These are phyloP conservation scores for Casaregolazyma suthepensis DNA, from an alignment of 1,139 yeast genomes.

Conservation along the genomic window DNA sequence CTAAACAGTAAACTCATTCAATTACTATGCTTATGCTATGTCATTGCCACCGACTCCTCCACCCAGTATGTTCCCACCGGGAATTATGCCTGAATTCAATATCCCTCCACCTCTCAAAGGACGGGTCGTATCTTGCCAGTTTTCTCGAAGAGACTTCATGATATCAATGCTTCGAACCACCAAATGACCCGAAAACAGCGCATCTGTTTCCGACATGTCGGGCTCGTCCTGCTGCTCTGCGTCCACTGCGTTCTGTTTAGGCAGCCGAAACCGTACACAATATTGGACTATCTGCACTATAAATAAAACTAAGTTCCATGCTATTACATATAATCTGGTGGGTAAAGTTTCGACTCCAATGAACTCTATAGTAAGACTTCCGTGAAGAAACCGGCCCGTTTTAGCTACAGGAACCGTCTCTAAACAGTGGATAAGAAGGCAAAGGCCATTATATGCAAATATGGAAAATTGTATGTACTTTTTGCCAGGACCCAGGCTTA, in stretches of 20 bases:
- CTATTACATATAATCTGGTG: slow-evolving; percentile 20
- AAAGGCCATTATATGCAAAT: slow-evolving; percentile 17
- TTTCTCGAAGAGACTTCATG: slow-evolving; percentile 5
- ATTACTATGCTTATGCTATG: not conserved
- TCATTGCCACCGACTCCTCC: not conserved
- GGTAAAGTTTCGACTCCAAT: slow-evolving; percentile 27
- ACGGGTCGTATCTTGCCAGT: slow-evolving; percentile 11
- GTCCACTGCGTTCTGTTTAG: not conserved
- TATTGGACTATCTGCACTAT: slow-evolving; percentile 22
- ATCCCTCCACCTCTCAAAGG: not conserved
- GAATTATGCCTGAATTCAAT: not conserved
- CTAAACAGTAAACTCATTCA: not conserved
- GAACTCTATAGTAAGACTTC: slow-evolving; percentile 33
- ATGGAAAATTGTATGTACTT: slow-evolving; percentile 20
- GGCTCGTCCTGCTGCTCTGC: slow-evolving; percentile 2
- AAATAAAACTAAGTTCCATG: slow-evolving; percentile 22
- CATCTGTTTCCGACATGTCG: not conserved
- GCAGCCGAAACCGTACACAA: slow-evolving; percentile 20
- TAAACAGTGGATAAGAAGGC: slow-evolving; percentile 18
- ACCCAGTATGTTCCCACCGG: not conserved
- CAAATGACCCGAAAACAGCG: slow-evolving; percentile 19
- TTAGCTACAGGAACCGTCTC: slow-evolving; percentile 16
- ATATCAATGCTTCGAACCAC: slow-evolving; percentile 19
- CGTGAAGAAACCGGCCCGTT: slow-evolving; percentile 28
- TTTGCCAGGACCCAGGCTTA: slow-evolving; percentile 18